Evolutionary conservation across 768 basidiomycete genomes (phyloP), one percentile per base, ranked within the genome.

Genomic region (Lentinula guzmanii): DNA sequence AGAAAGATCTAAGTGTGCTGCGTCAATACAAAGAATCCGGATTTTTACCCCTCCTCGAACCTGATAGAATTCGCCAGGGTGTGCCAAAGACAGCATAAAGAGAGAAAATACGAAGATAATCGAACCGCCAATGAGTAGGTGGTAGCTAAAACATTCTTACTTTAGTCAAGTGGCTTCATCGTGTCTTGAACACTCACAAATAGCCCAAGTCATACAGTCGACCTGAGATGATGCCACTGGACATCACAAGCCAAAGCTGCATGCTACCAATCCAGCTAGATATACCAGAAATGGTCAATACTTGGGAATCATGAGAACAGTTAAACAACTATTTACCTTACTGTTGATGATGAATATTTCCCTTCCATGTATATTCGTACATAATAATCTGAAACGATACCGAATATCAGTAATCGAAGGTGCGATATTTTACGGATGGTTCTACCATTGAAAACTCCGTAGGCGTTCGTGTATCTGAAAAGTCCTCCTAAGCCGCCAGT

Each of bases 71-170:
- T 64, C 39, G 13, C 53, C 59, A 10, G 52, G 52, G 15, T 63
- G 58, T 7, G 56, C 48, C n/a, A 63, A 16, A 31, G 62, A 63
- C 3, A 58, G 18, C 62, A 63, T 63, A 48, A 63, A 52, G 28
- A 63, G 62, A 53, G 57, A 63, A 58, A 63, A 63, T 15, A 58
- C 51, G 15, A 63, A 52, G 41, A 52, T 34, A n/a, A 58, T 35
- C 9, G 62, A 63, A 34, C 62, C 62, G 5, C 45, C 48, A 21
- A 63, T 59, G 45, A 63, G 59, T 10, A 63, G 46, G 9, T 46
- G 57, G 24, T 48, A 57, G 41, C 62, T 63, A 34, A 3, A 28
- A 31, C 13, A 7, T 21, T 9, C 16, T n/a, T 15, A 41, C 5
- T 10, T 53, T 9, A 54, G 34, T 41, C 2, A 5, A 5, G 35